Percentiles rank a stretch among this genome's conserved stretches.
Evolutionary conservation across 1,284 basidiomycete species (phyloP).

Genomic region (Singerocomus rubriflavus): DNA sequence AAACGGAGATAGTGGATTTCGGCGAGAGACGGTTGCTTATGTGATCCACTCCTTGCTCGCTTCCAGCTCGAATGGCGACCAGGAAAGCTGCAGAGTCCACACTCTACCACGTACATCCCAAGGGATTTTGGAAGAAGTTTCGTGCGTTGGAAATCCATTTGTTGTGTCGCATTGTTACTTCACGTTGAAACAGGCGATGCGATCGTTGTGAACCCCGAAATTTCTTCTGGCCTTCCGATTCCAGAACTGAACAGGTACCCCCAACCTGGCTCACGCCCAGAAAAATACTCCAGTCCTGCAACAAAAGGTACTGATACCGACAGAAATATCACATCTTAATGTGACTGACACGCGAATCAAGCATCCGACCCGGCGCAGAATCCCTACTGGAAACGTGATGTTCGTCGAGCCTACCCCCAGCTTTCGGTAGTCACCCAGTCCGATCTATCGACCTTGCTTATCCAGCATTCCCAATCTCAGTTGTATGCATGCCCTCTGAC

Average conservation of each 20-base stretch:
- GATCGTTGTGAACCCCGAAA: constrained; percentile 81
- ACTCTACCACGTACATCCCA: constrained; percentile 82
- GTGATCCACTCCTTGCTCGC: constrained; percentile 7
- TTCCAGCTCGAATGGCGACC: constrained; percentile 50
- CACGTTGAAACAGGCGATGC: constrained; percentile 56
- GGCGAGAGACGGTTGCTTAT: constrained; percentile 15
- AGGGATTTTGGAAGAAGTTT: constrained; percentile 94
- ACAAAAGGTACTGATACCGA: constrained; percentile 63
- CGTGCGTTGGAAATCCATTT: constrained; percentile 45
- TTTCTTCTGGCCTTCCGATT: constrained; percentile 89
- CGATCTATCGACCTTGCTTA: constrained; percentile 77
- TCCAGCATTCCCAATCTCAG: constrained; percentile 70
- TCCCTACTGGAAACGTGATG: constrained; percentile 94
- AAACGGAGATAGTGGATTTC: background rate
- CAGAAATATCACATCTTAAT: constrained; percentile 3
- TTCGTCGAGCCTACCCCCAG: constrained; percentile 87
- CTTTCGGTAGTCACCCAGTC: constrained; percentile 81
- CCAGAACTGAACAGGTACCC: constrained; percentile 75
- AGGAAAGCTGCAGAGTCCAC: constrained; percentile 80
- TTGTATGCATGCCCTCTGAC: constrained; percentile 46
- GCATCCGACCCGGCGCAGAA: constrained; percentile 82
- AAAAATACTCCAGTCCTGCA: constrained; percentile 82
- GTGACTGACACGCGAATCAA: constrained; percentile 29
- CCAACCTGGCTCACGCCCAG: constrained; percentile 82
- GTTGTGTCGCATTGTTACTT: constrained; percentile 4